phyloP scores from a whole-genome alignment of 2,329 filamentous ascomycete genomes.

The Microcyclospora tardicrescens region DNA sequence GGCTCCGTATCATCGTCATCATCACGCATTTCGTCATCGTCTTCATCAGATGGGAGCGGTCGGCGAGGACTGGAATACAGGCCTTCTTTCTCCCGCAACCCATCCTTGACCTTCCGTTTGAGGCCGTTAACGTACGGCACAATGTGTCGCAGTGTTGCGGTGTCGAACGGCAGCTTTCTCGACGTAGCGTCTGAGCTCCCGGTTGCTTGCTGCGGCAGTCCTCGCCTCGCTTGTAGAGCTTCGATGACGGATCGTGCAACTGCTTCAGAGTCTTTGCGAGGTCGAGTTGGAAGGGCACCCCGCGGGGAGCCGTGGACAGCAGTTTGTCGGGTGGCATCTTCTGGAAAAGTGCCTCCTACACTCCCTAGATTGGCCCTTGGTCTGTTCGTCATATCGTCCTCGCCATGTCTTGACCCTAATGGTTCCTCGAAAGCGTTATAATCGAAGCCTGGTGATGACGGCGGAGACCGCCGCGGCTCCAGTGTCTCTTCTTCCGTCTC shows the following conservation, averaged over 20 bases:
- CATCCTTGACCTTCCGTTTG: constrained; percentile 36
- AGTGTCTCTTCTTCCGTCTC: constrained; percentile 45
- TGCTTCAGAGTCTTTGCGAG: constrained; percentile 43
- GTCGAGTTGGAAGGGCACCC: constrained; percentile 22
- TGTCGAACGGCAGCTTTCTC: constrained; percentile 53
- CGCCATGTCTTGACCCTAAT: not conserved
- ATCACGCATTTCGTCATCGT: constrained; percentile 1
- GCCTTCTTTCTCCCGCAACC: constrained; percentile 34
- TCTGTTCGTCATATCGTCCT: not conserved
- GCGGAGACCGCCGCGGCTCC: constrained; percentile 39
- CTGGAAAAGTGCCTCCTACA: not conserved
- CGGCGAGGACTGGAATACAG: constrained; percentile 32
- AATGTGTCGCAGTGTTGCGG: constrained; percentile 49
- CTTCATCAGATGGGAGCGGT: constrained; percentile 9
- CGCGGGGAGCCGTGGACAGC: constrained; percentile 1
- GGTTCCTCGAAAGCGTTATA: constrained; percentile 44
- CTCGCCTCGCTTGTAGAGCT: constrained; percentile 36
- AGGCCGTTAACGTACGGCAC: constrained; percentile 40
- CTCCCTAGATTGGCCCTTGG: too few species aligned
- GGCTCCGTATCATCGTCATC: constrained; percentile 17
- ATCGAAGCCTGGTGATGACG: constrained; percentile 45
- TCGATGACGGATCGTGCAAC: constrained; percentile 51
- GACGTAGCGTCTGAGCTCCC: constrained; percentile 14
- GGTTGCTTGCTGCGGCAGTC: not conserved
- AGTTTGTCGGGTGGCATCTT: not conserved